Percentiles rank a stretch among this genome's conserved stretches.
Evolutionary conservation across 768 basidiomycete genomes (phyloP).

Genomic region (Phylloporus arenicola): DNA sequence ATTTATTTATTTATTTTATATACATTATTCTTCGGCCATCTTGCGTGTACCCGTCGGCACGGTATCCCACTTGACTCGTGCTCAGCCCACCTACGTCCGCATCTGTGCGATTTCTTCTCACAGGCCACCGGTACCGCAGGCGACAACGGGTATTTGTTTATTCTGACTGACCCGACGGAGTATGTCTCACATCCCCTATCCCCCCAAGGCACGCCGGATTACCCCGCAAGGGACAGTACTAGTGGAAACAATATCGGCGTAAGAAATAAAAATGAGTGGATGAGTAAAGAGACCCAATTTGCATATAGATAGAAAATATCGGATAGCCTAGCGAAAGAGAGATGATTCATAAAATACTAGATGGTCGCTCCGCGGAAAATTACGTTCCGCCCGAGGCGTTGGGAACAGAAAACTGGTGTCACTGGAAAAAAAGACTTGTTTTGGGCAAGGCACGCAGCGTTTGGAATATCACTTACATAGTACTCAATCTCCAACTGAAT

Average conservation of each 20-base stretch:
- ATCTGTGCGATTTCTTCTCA: neutral
- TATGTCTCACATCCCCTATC: neutral
- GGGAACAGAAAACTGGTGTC: conserved; percentile 12
- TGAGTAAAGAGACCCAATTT: neutral
- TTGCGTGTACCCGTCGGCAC: conserved; percentile 13
- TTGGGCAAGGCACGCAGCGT: neutral
- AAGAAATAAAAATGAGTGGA: neutral
- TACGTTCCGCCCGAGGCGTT: conserved; percentile 1
- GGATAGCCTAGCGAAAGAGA: conserved; percentile 7
- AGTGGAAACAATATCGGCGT: neutral
- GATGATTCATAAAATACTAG: conserved; percentile 12
- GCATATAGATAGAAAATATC: conserved; percentile 4
- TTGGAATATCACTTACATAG: conserved; percentile 52
- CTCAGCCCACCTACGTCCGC: neutral
- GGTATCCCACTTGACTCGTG: neutral
- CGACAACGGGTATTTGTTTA: neutral
- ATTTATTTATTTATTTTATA: conserved; percentile 9
- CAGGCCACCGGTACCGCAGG: neutral
- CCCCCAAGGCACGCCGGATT: neutral
- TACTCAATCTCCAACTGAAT: conserved; percentile 90
- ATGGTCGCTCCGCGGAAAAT: conserved; percentile 7
- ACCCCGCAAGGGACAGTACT: neutral
- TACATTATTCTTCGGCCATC: conserved; percentile 5
- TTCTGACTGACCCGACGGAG: neutral
- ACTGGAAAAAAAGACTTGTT: conserved; percentile 8